A percentile compares a stretch with the other conserved stretches of the same genome.
Evolutionary conservation across 768 basidiomycete species (phyloP).

Genomic region (Strobilomyces dryophilus): DNA sequence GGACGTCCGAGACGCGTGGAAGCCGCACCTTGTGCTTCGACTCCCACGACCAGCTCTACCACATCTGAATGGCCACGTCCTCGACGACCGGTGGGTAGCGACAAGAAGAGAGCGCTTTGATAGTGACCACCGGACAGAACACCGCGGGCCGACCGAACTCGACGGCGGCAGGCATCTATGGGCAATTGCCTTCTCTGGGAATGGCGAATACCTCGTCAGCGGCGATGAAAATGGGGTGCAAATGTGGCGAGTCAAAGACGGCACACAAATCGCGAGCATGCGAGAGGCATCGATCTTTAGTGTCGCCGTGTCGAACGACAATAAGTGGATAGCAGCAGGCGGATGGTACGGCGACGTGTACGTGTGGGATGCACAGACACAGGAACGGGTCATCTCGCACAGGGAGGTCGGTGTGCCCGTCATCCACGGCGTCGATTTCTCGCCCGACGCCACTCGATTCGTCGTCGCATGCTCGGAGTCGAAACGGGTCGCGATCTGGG

Average conservation of each 20-base stretch:
- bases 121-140: too few relatives aligned
- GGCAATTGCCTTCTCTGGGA: not conserved
- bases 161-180: accelerated
- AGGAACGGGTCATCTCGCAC: not conserved
- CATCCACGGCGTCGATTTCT: not conserved
- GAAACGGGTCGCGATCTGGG: too few relatives aligned
- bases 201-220: too few relatives aligned
- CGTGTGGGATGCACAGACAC: not conserved
- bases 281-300: accelerated
- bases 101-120: not conserved
- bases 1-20: not conserved
- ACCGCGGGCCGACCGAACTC: not conserved
- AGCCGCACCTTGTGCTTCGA: not conserved
- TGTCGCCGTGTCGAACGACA: not conserved
- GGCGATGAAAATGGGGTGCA: too few relatives aligned
- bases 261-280: not conserved
- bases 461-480: too few relatives aligned
- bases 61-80: not conserved
- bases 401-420: too few relatives aligned
- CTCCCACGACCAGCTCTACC: not conserved
- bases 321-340: not conserved
- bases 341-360: not conserved
- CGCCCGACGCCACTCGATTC: not conserved
- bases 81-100: not conserved
- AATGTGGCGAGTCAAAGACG: not conserved